These are phyloP conservation scores for Naegleria fowleri DNA, from an alignment of 208 protist genomes.

Conservation along the genomic window DNA sequence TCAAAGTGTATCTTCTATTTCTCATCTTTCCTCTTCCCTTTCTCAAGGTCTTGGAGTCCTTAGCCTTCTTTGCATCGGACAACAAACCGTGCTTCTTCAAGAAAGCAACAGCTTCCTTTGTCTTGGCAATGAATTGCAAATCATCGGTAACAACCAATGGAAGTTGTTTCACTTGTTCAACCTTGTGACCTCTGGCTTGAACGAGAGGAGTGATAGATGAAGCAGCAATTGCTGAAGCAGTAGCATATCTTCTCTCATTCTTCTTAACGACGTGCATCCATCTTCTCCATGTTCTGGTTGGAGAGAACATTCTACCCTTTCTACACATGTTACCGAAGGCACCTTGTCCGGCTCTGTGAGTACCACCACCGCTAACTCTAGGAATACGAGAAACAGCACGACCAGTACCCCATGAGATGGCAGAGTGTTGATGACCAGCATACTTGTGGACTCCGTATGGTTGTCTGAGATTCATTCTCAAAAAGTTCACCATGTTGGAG, in stretches of 20 bases:
- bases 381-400: conserved; percentile 99
- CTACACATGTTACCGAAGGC: conserved; percentile 99
- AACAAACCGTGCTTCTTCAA: conserved; percentile 79
- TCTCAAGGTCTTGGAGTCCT: conserved; percentile 75
- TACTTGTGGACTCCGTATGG: conserved; percentile 86
- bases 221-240: conserved; percentile 94
- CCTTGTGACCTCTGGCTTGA: conserved; percentile 94
- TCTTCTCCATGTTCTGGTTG: conserved; percentile 92
- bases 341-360: conserved; percentile 92
- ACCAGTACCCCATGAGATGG: conserved; percentile 99
- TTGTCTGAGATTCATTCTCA: conserved; percentile 96
- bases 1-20: conserved; percentile 85
- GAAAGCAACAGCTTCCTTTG: conserved; percentile 84
- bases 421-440: conserved; percentile 92
- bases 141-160: conserved; percentile 90
- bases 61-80: conserved; percentile 87
- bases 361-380: conserved; percentile 94
- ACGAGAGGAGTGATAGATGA: conserved; percentile 90
- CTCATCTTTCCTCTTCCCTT: conserved; percentile 92
- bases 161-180: conserved; percentile 85
- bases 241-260: conserved; percentile 92
- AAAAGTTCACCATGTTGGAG: conserved; percentile 88
- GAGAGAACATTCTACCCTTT: conserved; percentile 97
- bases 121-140: conserved; percentile 84
- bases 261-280: conserved; percentile 95